Evolutionary conservation across 2,329 filamentous ascomycete species (phyloP).

Genomic region (Aspergillus sp.): DNA sequence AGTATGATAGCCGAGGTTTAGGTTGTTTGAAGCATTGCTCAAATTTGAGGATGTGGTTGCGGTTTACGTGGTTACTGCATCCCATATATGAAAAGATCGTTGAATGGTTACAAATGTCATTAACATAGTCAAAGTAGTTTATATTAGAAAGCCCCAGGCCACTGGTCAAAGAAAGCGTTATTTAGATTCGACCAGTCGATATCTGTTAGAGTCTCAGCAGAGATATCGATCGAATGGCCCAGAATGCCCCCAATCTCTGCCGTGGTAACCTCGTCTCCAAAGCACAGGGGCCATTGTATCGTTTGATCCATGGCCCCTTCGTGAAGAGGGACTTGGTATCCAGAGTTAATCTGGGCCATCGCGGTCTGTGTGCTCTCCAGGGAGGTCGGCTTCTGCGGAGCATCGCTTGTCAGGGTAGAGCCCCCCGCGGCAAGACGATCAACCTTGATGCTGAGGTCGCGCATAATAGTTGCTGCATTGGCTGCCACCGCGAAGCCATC

Average conservation of each 20-base stretch:
- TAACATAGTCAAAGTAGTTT: too few species aligned
- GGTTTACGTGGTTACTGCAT: too few species aligned
- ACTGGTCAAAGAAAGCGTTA: constrained; percentile 3
- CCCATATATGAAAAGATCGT: too few species aligned
- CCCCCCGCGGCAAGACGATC: constrained; percentile 5
- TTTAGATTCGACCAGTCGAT: constrained; percentile 4
- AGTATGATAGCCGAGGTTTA: too few species aligned
- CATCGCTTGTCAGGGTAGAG: not conserved
- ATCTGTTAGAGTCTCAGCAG: not conserved
- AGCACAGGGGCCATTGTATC: not conserved
- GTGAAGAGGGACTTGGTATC: not conserved
- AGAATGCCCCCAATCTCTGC: constrained; percentile 8
- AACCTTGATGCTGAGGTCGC: constrained; percentile 13
- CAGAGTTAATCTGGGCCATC: too few species aligned
- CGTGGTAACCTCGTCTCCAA: not conserved
- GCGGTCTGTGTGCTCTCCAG: too few species aligned
- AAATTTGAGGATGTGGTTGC: too few species aligned
- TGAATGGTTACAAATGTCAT: too few species aligned
- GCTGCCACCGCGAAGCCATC: constrained; percentile 40
- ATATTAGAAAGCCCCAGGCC: not conserved
- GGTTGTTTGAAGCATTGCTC: too few species aligned
- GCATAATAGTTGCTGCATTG: constrained; percentile 27
- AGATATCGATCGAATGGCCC: constrained; percentile 10
- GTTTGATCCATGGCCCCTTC: not conserved
- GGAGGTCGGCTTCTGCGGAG: too few species aligned